phyloP scores from a whole-genome alignment of 768 basidiomycete species.

The Rhizopogon vesiculosus region DNA sequence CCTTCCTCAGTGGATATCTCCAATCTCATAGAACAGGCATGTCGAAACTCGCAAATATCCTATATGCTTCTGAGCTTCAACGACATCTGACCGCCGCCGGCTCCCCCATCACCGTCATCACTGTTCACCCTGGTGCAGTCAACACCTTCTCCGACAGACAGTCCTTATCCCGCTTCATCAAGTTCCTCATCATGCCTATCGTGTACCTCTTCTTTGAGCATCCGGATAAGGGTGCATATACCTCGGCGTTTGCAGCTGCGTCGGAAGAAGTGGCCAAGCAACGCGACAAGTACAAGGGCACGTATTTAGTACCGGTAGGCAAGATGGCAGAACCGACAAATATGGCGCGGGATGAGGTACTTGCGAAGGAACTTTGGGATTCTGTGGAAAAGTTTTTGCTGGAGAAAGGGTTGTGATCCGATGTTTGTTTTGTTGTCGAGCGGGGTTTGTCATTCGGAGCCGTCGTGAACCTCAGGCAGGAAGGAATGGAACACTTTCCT shows the following conservation, averaged over 20 bases:
- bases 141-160: conserved; percentile 25
- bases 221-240: conserved; percentile 21
- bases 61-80: conserved; percentile 49
- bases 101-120: conserved; percentile 22
- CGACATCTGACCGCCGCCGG: conserved; percentile 33
- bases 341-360: conserved; percentile 13
- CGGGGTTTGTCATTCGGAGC: too few relatives aligned
- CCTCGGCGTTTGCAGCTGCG: conserved; percentile 4
- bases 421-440: not conserved
- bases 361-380: conserved; percentile 25
- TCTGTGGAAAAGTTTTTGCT: conserved; percentile 21
- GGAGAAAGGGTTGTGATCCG: conserved; percentile 14
- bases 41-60: conserved; percentile 47
- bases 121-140: conserved; percentile 27
- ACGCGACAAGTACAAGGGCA: conserved; percentile 22
- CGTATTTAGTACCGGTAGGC: conserved; percentile 24
- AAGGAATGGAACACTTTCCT: too few relatives aligned
- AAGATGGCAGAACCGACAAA: conserved; percentile 8
- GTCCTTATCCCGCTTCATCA: not conserved
- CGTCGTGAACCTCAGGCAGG: too few relatives aligned
- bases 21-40: conserved; percentile 27
- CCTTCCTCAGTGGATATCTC: not conserved
- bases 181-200: conserved; percentile 13
- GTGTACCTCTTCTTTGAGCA: conserved; percentile 13
- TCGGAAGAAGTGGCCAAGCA: conserved; percentile 8